Percentiles rank a stretch among this genome's conserved stretches.
These are phyloP conservation scores for Kluyveromyces starmeri DNA, from an alignment of 805 yeast species.

Conservation along the genomic window DNA sequence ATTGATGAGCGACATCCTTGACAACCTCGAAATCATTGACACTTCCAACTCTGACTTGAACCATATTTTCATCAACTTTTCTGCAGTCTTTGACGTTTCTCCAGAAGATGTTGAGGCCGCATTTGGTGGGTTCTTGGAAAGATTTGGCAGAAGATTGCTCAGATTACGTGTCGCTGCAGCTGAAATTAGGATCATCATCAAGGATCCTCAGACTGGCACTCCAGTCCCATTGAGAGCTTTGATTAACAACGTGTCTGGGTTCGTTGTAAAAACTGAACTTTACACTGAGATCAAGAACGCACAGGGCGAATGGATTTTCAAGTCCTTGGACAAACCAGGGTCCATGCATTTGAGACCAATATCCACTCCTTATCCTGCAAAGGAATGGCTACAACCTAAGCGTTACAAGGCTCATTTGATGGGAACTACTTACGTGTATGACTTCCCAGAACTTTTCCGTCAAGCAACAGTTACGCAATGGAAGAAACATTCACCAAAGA, in stretches of 20 bases:
- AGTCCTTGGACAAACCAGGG: slow-evolving; percentile 90
- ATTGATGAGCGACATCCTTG: slow-evolving; percentile 91
- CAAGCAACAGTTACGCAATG: slow-evolving; percentile 83
- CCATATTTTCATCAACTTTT: slow-evolving; percentile 93
- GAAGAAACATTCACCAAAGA: slow-evolving; percentile 52
- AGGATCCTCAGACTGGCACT: slow-evolving; percentile 76
- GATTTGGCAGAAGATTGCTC: slow-evolving; percentile 96
- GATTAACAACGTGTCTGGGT: slow-evolving; percentile 94
- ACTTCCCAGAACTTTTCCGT: slow-evolving; percentile 97
- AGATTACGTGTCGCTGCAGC: slow-evolving; percentile 95
- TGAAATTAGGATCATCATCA: slow-evolving; percentile 91
- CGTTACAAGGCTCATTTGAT: slow-evolving; percentile 96
- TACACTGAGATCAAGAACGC: slow-evolving; percentile 90
- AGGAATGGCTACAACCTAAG: slow-evolving; percentile 96
- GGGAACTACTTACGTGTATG: slow-evolving; percentile 98
- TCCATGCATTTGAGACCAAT: slow-evolving; percentile 95
- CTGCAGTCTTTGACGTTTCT: slow-evolving; percentile 88
- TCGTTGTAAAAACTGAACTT: slow-evolving; percentile 90
- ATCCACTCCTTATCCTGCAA: slow-evolving; percentile 93
- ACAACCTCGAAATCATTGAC: slow-evolving; percentile 88
- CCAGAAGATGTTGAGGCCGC: slow-evolving; percentile 97
- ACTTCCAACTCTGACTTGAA: slow-evolving; percentile 92
- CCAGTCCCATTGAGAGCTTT: slow-evolving; percentile 96
- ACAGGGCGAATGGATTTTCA: slow-evolving; percentile 95
- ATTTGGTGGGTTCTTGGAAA: slow-evolving; percentile 93